Conservation (phyloP, 371 early-diverging fungal species). For the Mortierella sp. region DNA sequence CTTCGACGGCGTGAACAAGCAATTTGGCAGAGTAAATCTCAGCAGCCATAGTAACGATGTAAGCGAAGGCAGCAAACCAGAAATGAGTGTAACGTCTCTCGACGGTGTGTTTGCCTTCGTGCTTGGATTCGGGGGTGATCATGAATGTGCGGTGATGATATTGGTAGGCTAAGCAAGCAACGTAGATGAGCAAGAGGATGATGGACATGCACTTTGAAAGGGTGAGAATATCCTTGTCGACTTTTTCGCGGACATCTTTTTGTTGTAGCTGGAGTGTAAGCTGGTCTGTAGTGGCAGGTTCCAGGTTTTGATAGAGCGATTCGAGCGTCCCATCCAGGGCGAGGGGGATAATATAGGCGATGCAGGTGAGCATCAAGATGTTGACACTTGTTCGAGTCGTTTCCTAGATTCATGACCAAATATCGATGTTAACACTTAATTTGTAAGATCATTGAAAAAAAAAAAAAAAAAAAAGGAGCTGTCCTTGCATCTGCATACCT, state of each 20-base stretch:
- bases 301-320: background rate
- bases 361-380: constrained; percentile 66
- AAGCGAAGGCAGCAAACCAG: constrained; percentile 69
- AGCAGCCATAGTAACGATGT: constrained; percentile 71
- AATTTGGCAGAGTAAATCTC: constrained; percentile 78
- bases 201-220: constrained; percentile 81
- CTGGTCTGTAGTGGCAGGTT: background rate
- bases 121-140: constrained; percentile 78
- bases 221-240: constrained; percentile 62
- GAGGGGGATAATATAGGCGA: constrained; percentile 83
- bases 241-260: constrained; percentile 20
- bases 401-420: background rate
- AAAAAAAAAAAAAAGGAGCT: background rate
- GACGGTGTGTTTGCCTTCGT: constrained; percentile 68
- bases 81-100: constrained; percentile 65
- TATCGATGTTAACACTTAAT: background rate
- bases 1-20: constrained; percentile 86
- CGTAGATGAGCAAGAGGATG: constrained; percentile 80
- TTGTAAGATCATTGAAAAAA: background rate
- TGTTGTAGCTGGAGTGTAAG: background rate
- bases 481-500: background rate
- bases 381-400: constrained; percentile 46
- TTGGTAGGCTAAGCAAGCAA: constrained; percentile 82
- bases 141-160: constrained; percentile 41
- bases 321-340: constrained; percentile 70